phyloP scores from a whole-genome alignment of 345 rosid genomes.

The Laguncularia racemosa region DNA sequence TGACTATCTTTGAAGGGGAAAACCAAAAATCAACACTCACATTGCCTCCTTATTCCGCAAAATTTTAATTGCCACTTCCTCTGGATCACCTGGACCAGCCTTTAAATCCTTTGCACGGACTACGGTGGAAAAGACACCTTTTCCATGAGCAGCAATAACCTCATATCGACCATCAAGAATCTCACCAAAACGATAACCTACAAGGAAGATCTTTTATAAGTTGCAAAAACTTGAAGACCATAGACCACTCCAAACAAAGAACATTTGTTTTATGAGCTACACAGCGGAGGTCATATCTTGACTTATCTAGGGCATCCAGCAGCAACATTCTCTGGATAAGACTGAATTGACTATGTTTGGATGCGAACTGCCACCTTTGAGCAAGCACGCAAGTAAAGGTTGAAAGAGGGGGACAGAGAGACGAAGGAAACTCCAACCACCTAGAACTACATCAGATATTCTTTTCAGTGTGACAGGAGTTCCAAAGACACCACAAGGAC shows the following conservation, averaged over 20 bases:
- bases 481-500: too few species aligned
- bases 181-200: conserved; percentile 96
- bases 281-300: too few species aligned
- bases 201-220: conserved; percentile 4
- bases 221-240: not conserved
- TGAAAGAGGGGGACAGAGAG: not conserved
- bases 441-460: too few species aligned
- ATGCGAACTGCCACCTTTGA: too few species aligned
- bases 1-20: not conserved
- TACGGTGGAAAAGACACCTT: conserved; percentile 94
- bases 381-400: not conserved
- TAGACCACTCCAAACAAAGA: not conserved
- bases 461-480: too few species aligned
- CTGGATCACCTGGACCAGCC: conserved; percentile 59
- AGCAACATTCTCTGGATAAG: too few species aligned
- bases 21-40: conserved; percentile 27
- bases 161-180: conserved; percentile 90
- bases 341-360: too few species aligned
- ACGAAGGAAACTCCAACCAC: not conserved
- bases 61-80: conserved; percentile 93
- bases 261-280: too few species aligned
- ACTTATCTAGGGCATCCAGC: too few species aligned
- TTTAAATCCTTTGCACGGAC: conserved; percentile 89
- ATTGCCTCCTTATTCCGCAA: conserved; percentile 93
- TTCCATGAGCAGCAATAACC: conserved; percentile 93